phyloP scores from a whole-genome alignment of 768 basidiomycete genomes.

The Phlebiopsis gigantea region DNA sequence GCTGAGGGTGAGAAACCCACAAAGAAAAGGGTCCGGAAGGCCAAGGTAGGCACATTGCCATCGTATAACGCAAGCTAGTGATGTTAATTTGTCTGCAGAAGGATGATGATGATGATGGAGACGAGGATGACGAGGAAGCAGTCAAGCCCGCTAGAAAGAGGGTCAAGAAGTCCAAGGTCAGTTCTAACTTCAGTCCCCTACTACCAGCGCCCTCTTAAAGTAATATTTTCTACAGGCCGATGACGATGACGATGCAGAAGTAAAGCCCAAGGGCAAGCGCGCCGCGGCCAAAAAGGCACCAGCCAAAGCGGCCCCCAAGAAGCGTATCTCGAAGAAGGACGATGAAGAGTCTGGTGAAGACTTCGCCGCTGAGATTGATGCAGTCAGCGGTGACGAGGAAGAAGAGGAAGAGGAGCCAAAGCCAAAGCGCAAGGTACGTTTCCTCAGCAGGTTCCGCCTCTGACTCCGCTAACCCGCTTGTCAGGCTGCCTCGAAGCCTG shows the following conservation, averaged over 20 bases:
- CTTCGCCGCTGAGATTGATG: constrained; percentile 39
- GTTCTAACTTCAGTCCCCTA: constrained; percentile 6
- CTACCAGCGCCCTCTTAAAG: constrained; percentile 9
- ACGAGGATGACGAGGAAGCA: constrained; percentile 23
- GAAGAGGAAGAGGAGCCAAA: constrained; percentile 37
- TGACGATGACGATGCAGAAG: constrained; percentile 35
- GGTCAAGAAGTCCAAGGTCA: constrained; percentile 17
- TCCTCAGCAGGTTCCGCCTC: background rate
- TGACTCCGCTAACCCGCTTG: constrained; percentile 19
- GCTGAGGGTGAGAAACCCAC: constrained; percentile 22
- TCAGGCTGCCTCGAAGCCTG: constrained; percentile 11
- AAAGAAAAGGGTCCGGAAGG: constrained; percentile 26
- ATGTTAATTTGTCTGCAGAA: constrained; percentile 8
- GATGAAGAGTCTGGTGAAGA: constrained; percentile 43
- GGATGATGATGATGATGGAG: constrained; percentile 17
- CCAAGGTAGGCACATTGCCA: constrained; percentile 20
- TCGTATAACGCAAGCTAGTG: background rate
- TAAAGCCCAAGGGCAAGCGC: constrained; percentile 52
- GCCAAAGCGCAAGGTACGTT: constrained; percentile 70
- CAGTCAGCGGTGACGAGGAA: constrained; percentile 36
- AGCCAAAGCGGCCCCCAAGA: constrained; percentile 40
- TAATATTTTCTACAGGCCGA: background rate
- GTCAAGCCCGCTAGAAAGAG: constrained; percentile 54
- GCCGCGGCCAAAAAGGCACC: constrained; percentile 29
- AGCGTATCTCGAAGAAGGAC: constrained; percentile 35